Base-by-base conservation (phyloP, 352 stramenopile genomes). In the Phytophthora pseudosyringae region DNA sequence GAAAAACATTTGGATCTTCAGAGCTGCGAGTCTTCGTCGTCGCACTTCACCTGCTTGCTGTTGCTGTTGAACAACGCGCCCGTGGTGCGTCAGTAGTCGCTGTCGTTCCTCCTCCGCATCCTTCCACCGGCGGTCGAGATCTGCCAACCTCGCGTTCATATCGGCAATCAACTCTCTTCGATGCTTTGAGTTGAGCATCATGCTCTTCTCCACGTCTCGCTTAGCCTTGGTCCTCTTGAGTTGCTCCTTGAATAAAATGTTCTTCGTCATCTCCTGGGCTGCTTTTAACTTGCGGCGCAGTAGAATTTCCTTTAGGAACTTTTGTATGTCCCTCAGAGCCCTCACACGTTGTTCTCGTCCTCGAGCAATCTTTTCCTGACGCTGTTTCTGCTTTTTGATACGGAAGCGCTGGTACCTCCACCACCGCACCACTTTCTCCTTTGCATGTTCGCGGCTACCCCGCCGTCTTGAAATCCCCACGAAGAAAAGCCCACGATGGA, bases 401-500 rank as follows among this genome's bases (percentile, higher is more conserved):
- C 32, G 41, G 4, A 32, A 46, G 4, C 52, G 53, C 12, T 59
- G 57, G 0, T 52, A 46, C 54, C 76, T 65, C 82, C 78, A 90
- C 72, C 79, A 91, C 4, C 59, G 51, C 38, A 80, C 56, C 1
- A 92, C 31, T 15, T 41, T 68, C n/a, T 73, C 60, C 21, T 80
- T 76, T 2, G 77, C 71, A 10, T 58, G 29, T 39, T 72, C 57
- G 6, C 71, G 75, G 11, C 38, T 45, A 3, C 60, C 38, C 3
- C 32, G 66, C 5, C 77, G 64, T 32, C 63, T 57, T 3, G n/a
- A 66, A 11, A 78, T 64, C 1, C 55, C 26, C 2, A 67, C 59
- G 44, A 81, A 90, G 45, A 92, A 82, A 12, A 51, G 12, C 9
- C 57, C 58, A 16, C 83, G 81, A 46, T 75, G 53, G 62, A 89